Base-by-base conservation (phyloP, 116 monocot species). In the Posidonia oceanica region DNA sequence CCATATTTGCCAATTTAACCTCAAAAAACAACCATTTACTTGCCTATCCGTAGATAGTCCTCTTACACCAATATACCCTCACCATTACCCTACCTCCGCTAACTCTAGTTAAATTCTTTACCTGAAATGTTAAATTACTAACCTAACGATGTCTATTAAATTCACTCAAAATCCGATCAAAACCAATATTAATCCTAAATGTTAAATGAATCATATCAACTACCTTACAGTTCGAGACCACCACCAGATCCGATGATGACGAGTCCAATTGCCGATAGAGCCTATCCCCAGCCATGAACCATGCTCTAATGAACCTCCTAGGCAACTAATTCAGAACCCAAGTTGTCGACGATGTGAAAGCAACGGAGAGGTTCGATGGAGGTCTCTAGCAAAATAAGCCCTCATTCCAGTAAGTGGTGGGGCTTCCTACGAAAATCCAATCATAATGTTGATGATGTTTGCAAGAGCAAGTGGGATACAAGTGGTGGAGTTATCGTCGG, bases 361-460 rank as follows among this genome's bases (percentile, higher is more conserved):
- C 81, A 23, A 68, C 38, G 38, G 71, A 68, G 42, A 54, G 37
- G 44, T 40, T 71, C n/a, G 29, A 29, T 16, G 66, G 36, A 5
- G 36, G 21, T 36, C 54, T 75, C 39, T 63, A 66, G 48, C 14
- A 39, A 0, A 40, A 57, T n/a, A 38, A 74, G 55, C 56, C 80
- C n/a, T 74, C 36, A 39, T 71, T 80, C 66, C 71, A 59, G 52
- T 61, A 78, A 44, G 80, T 83, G 37, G 78, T 86, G 67, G 86
- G 64, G 64, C 7, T 36, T 67, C 51, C 70, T 86, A 52, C 72
- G 80, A 52, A 78, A 71, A 4, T 39, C 56, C 3, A 80, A 80
- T 7, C 80, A 83, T 64, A 71, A 86, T 63, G 80, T 80, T 52
- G 86, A 78, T 52, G 86, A 78, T 14, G 20, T 86, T 23, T 86